These are phyloP conservation scores for Rhipidocladum racemiflorum DNA, from an alignment of 176 grass and related monocot genomes.

Conservation along the genomic window DNA sequence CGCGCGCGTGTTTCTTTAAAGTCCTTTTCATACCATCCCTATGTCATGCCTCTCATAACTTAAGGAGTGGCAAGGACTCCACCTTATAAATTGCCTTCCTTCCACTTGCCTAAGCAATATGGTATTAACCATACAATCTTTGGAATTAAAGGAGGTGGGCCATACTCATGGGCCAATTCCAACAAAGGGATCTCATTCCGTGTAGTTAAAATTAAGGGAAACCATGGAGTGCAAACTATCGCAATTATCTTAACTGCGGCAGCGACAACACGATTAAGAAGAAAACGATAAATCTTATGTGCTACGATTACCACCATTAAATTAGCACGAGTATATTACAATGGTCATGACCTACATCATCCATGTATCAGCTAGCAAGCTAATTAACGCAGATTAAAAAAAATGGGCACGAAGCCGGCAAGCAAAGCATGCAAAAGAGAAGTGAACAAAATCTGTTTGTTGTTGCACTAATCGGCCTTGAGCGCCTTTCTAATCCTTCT, in stretches of 20 bases:
- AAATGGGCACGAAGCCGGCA: background rate
- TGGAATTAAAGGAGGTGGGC: too few species aligned
- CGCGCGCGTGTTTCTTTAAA: too few species aligned
- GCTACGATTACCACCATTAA: background rate
- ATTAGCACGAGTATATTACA: conserved; percentile 3
- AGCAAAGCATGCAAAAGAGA: background rate
- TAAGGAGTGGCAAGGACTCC: too few species aligned
- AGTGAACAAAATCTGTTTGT: background rate
- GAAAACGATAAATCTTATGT: background rate
- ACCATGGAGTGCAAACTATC: background rate
- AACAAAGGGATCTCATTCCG: too few species aligned
- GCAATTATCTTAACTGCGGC: background rate
- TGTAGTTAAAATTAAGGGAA: too few species aligned
- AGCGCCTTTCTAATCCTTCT: background rate
- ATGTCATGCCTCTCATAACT: too few species aligned
- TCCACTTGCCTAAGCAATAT: too few species aligned
- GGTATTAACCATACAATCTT: too few species aligned
- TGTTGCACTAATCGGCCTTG: background rate
- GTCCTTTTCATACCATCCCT: too few species aligned
- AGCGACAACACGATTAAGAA: background rate
- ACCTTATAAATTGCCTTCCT: too few species aligned
- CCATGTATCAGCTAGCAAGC: background rate
- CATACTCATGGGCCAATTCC: too few species aligned
- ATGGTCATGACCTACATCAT: background rate
- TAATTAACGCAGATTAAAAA: background rate